Evolutionary conservation across 495 filamentous ascomycete species (phyloP).

Genomic region (Corynascus novoguineensis): DNA sequence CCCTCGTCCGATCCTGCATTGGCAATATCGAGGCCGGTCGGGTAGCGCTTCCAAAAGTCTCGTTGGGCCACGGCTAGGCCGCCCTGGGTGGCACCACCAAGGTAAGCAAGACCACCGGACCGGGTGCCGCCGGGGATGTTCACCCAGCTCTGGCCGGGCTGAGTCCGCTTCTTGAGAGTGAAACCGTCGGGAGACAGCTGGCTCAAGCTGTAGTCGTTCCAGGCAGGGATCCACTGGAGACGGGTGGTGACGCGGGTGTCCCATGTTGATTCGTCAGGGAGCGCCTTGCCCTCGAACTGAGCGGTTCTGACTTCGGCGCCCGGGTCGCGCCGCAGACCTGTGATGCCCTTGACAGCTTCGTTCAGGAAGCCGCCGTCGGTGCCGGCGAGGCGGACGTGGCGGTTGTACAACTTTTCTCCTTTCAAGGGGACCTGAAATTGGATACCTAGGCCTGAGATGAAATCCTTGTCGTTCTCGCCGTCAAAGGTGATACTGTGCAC

Average conservation of each 20-base stretch:
- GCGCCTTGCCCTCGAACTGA: neutral
- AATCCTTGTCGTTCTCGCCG: neutral
- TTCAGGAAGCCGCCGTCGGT: conserved; percentile 1
- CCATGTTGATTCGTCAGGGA: conserved; percentile 5
- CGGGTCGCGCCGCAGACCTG: conserved; percentile 1
- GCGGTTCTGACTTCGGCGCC: neutral
- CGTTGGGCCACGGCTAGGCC: neutral
- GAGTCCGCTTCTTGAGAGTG: conserved; percentile 4
- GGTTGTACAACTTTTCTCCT: conserved; percentile 3
- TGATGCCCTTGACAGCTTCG: conserved; percentile 7
- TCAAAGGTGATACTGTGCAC: conserved; percentile 3
- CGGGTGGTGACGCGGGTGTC: conserved; percentile 3
- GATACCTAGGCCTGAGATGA: neutral
- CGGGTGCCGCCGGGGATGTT: conserved; percentile 4
- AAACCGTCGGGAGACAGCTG: conserved; percentile 6
- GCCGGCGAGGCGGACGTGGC: conserved; percentile 3
- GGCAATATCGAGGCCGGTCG: neutral
- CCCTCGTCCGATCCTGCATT: neutral
- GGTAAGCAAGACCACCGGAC: neutral
- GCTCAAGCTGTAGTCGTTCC: conserved; percentile 5
- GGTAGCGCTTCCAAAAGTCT: conserved; percentile 4
- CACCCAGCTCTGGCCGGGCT: neutral
- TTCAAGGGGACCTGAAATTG: neutral
- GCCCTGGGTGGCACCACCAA: neutral
- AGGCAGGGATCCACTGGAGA: conserved; percentile 1